A percentile compares a stretch with the other conserved stretches of the same genome.
These are phyloP conservation scores for Gossypium thurberi DNA, from an alignment of 345 rosid species.

Conservation along the genomic window DNA sequence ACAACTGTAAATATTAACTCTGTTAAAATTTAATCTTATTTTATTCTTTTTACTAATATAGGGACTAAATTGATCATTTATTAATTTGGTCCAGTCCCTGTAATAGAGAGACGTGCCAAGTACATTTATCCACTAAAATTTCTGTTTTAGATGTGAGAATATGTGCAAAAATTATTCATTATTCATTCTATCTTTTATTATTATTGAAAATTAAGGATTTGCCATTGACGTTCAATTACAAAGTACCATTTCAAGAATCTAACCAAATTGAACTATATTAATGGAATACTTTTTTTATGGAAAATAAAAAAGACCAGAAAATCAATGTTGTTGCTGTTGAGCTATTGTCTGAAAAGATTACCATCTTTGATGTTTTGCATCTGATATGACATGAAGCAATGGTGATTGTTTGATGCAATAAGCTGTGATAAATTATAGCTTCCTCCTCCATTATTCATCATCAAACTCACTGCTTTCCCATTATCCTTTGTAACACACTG, in stretches of 20 bases:
- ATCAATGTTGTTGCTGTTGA: neutral
- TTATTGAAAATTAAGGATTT: neutral
- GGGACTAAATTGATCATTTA: too few species aligned
- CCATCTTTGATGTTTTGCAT: conserved; percentile 20
- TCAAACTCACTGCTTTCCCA: conserved; percentile 16
- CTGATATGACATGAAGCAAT: conserved; percentile 20
- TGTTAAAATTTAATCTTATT: too few species aligned
- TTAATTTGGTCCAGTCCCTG: too few species aligned
- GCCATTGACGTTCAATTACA: neutral
- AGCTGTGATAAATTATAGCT: conserved; percentile 25
- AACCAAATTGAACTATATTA: neutral
- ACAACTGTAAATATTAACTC: too few species aligned
- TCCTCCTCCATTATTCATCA: conserved; percentile 37
- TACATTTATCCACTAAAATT: too few species aligned
- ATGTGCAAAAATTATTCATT: neutral
- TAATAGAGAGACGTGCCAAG: too few species aligned
- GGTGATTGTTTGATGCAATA: conserved; percentile 28
- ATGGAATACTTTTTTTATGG: too few species aligned
- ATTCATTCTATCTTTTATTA: neutral
- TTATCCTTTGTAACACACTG: conserved; percentile 24
- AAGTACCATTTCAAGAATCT: neutral
- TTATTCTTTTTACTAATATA: too few species aligned
- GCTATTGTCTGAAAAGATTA: conserved; percentile 18
- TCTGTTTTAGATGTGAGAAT: neutral
- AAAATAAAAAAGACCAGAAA: neutral